Evolutionary conservation across 192 early-diverging fungal species (phyloP).

Genomic region (Coemansia sp.): DNA sequence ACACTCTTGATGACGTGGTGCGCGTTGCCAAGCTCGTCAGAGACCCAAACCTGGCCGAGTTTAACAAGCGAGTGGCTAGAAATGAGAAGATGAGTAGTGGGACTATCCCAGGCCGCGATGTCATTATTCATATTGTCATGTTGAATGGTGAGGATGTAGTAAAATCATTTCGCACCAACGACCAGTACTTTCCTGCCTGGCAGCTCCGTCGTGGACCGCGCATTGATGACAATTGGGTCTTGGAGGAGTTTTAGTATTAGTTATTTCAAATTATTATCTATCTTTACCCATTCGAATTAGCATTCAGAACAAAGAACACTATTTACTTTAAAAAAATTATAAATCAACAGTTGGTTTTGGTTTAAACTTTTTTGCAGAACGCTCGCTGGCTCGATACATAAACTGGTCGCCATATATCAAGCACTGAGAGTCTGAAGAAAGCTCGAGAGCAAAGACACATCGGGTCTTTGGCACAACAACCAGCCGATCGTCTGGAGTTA

Average conservation of each 20-base stretch:
- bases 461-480: constrained; percentile 72
- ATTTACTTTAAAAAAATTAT: neutral
- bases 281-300: no score
- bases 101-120: constrained; percentile 29
- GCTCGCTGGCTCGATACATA: constrained; percentile 65
- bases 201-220: constrained; percentile 26
- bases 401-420: constrained; percentile 80
- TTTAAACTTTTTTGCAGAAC: constrained; percentile 62
- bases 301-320: no score
- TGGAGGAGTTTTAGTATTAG: constrained; percentile 16
- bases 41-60: neutral
- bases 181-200: constrained; percentile 38
- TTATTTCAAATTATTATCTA: constrained; percentile 4
- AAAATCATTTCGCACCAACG: constrained; percentile 25
- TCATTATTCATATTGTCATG: constrained; percentile 15
- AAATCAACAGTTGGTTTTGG: constrained; percentile 41
- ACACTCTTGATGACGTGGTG: constrained; percentile 28
- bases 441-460: constrained; percentile 53
- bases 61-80: constrained; percentile 16
- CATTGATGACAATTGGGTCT: constrained; percentile 29
- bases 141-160: constrained; percentile 21
- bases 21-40: constrained; percentile 10
- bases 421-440: constrained; percentile 51
- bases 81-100: constrained; percentile 10
- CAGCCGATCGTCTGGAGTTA: constrained; percentile 65